Evolutionary conservation across 495 filamentous ascomycete genomes (phyloP).

Genomic region (Hyphodiscus hymeniophilus): DNA sequence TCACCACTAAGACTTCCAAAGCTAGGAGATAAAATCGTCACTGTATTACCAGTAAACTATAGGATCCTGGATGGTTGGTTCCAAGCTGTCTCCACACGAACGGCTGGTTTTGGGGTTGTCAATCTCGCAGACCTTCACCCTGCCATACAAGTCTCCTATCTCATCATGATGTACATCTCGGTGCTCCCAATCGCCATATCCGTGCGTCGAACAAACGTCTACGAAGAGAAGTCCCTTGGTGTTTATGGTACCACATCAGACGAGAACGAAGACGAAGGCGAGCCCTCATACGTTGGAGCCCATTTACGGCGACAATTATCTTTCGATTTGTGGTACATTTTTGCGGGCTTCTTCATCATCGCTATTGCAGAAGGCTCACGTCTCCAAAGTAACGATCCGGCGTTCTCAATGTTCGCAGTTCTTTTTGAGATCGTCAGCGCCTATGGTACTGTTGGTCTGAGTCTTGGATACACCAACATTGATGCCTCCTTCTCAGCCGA

Average conservation of each 20-base stretch:
- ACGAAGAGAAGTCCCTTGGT: constrained; percentile 89
- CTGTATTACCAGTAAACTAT: constrained; percentile 53
- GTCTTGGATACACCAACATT: constrained; percentile 65
- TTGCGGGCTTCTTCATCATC: constrained; percentile 81
- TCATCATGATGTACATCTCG: constrained; percentile 99
- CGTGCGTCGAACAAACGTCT: constrained; percentile 88
- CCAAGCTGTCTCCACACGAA: constrained; percentile 79
- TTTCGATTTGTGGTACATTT: constrained; percentile 94
- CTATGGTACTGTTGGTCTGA: constrained; percentile 91
- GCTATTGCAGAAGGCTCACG: constrained; percentile 68
- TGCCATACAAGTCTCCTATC: constrained; percentile 86
- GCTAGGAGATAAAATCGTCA: constrained; percentile 60
- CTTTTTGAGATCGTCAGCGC: constrained; percentile 89
- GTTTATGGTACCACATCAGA: constrained; percentile 51
- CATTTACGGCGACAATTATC: constrained; percentile 86
- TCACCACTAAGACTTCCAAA: constrained; percentile 26
- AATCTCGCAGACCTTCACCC: constrained; percentile 73
- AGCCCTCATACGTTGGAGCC: constrained; percentile 73
- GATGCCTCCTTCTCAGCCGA: constrained; percentile 75
- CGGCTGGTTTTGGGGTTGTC: constrained; percentile 78
- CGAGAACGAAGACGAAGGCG: constrained; percentile 39
- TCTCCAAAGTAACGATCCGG: constrained; percentile 37
- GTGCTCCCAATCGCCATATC: constrained; percentile 94
- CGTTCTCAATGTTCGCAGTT: constrained; percentile 72
- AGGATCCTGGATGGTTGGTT: constrained; percentile 78